phyloP scores from a whole-genome alignment of 2,329 filamentous ascomycete species.

The Claviceps sp. region DNA sequence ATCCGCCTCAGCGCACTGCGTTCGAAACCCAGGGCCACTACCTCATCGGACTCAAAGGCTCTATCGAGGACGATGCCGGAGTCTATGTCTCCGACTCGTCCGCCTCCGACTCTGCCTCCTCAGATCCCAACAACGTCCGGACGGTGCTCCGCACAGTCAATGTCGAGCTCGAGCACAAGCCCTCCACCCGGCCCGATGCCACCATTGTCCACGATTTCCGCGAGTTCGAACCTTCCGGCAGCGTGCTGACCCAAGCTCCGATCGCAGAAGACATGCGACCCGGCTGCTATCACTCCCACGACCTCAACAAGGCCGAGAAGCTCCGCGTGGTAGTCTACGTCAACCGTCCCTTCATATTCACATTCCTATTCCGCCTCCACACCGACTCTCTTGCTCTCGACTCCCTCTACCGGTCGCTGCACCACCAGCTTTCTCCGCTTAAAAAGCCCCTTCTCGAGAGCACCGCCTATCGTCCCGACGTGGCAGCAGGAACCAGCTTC shows the following conservation, averaged over 20 bases:
- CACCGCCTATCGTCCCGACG: conserved; percentile 42
- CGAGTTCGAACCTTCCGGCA: conserved; percentile 27
- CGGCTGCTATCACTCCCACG: conserved; percentile 25
- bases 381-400: conserved; percentile 45
- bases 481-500: conserved; percentile 9
- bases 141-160: conserved; percentile 53
- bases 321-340: conserved; percentile 61
- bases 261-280: conserved; percentile 20
- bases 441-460: conserved; percentile 42
- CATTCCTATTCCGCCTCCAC: conserved; percentile 51
- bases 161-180: conserved; percentile 43
- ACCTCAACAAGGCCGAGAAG: conserved; percentile 40
- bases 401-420: conserved; percentile 44
- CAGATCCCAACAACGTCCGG: conserved; percentile 36
- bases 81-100: conserved; percentile 17
- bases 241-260: conserved; percentile 19
- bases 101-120: conserved; percentile 10
- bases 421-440: conserved; percentile 46
- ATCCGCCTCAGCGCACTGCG: conserved; percentile 7
- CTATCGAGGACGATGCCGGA: conserved; percentile 35
- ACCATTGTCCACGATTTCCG: conserved; percentile 33
- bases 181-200: conserved; percentile 25
- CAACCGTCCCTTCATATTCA: conserved; percentile 63
- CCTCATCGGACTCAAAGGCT: conserved; percentile 54
- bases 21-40: conserved; percentile 35